Evolutionary conservation across 2,329 filamentous ascomycete genomes (phyloP).

Genomic region (Beauveria medogensis): DNA sequence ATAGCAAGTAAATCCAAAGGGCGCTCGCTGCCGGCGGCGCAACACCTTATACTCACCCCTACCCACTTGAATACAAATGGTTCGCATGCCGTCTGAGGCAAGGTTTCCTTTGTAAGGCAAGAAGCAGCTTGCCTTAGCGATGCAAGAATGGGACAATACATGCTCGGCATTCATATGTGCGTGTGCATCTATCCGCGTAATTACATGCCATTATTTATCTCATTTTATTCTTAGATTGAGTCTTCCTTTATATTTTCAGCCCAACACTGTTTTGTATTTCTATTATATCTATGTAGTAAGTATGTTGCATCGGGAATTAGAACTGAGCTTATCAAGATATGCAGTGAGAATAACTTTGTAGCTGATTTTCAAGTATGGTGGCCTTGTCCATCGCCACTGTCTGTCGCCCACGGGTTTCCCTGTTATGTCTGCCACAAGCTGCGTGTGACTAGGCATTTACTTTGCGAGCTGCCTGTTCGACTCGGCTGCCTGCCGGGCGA

Average conservation of each 20-base stretch:
- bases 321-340: not conserved
- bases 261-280: not conserved
- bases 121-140: not conserved
- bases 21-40: not conserved
- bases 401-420: not conserved
- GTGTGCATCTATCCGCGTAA: not conserved
- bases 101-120: not conserved
- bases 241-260: not conserved
- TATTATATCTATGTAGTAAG: too few species aligned
- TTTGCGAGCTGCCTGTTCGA: not conserved
- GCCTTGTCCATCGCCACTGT: not conserved
- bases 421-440: not conserved
- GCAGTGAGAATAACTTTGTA: not conserved
- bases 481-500: not conserved
- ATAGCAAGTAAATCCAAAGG: not conserved
- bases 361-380: not conserved
- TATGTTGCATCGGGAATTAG: not conserved
- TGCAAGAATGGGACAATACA: not conserved
- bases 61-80: not conserved
- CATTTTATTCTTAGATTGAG: not conserved
- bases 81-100: not conserved
- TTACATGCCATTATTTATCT: not conserved
- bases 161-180: not conserved
- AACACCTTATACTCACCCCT: not conserved
- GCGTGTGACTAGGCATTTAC: not conserved